phyloP scores from a whole-genome alignment of 139 green algal genomes.

The Closterium sp. region DNA sequence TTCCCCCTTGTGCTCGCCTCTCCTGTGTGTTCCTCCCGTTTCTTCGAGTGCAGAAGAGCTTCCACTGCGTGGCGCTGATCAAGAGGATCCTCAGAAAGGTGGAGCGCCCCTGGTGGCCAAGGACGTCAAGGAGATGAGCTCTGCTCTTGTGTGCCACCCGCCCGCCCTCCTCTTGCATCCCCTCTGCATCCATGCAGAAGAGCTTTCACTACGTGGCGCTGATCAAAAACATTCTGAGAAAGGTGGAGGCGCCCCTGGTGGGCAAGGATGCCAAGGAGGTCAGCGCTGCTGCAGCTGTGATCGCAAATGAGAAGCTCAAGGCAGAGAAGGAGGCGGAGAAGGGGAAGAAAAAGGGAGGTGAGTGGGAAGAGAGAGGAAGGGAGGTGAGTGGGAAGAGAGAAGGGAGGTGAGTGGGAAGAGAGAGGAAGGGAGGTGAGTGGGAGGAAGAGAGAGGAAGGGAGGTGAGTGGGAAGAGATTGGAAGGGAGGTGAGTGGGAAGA shows the following conservation, averaged over 20 bases:
- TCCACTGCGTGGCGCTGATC: background rate
- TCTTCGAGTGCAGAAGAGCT: background rate
- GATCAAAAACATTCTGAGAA: background rate
- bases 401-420: no score
- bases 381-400: background rate
- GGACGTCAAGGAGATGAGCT: no score
- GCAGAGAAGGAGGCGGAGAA: slow-evolving; percentile 23
- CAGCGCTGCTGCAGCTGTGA: slow-evolving; percentile 8
- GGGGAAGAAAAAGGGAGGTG: slow-evolving; percentile 17
- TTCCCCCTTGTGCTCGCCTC: background rate
- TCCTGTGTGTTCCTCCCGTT: no score
- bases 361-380: background rate
- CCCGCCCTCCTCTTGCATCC: no score
- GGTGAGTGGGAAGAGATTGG: no score
- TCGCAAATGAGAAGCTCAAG: slow-evolving; percentile 41
- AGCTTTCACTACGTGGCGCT: background rate
- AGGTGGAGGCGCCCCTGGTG: background rate
- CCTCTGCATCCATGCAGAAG: no score
- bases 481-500: no score
- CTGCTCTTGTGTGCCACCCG: no score
- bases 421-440: no score
- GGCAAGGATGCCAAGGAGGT: no score
- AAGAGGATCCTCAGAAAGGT: background rate
- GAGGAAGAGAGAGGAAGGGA: no score
- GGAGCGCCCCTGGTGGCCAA: background rate